Conservation (phyloP, 2,329 filamentous ascomycete genomes). For the Colletotrichum limetticola region DNA sequence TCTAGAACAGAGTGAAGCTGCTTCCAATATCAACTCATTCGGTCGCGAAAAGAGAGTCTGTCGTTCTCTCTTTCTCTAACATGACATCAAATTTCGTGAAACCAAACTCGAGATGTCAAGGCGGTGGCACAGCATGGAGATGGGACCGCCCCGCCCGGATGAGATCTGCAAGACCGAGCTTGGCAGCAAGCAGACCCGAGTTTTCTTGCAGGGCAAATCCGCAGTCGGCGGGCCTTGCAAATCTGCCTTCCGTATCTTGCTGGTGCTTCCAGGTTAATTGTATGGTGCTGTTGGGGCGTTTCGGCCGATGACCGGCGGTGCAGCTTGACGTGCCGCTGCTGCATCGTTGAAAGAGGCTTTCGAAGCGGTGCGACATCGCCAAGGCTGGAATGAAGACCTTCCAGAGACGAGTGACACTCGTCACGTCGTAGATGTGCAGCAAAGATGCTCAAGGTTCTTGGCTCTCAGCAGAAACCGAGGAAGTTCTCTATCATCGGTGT, state of each 20-base stretch:
- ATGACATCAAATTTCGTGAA: conserved; percentile 16
- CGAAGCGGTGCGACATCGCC: conserved; percentile 13
- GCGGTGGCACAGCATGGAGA: conserved; percentile 31
- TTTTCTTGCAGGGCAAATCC: conserved; percentile 1
- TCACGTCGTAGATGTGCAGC: conserved; percentile 4
- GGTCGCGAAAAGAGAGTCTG: background rate
- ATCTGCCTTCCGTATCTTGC: background rate
- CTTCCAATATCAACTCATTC: background rate
- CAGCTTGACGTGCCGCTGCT: background rate
- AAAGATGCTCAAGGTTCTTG: background rate
- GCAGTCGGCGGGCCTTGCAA: background rate
- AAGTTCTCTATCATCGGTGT: background rate
- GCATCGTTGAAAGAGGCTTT: background rate
- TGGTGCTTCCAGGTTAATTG: background rate
- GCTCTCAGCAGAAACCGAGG: background rate
- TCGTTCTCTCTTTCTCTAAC: background rate
- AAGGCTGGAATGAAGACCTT: conserved; percentile 8
- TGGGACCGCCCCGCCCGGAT: conserved; percentile 13
- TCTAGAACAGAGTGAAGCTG: background rate
- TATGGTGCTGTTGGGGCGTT: background rate
- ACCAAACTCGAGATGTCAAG: conserved; percentile 19
- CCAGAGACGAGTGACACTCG: conserved; percentile 6
- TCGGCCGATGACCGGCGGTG: conserved; percentile 5
- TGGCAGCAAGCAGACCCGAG: conserved; percentile 13
- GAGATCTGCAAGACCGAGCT: conserved; percentile 23